Base-by-base conservation (phyloP, 108 stramenopile genomes). In the Cyclotella baltica region DNA sequence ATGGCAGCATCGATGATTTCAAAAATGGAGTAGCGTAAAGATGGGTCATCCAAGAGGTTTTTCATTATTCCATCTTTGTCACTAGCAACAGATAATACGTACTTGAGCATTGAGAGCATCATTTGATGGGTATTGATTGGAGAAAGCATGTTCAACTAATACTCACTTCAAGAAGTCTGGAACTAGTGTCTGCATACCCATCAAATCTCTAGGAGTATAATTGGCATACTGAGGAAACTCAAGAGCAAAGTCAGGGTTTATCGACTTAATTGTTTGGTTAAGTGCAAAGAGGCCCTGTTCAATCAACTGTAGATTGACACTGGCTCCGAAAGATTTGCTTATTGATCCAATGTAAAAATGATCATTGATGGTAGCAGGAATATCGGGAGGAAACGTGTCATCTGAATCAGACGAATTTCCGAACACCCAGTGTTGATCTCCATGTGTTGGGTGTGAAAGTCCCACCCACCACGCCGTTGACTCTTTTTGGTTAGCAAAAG, bases 401-500 rank as follows among this genome's bases (percentile, higher is more conserved):
- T 62, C 61, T 5, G 53, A 18, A 13, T 62, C 33, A 34, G 61
- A 62, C 27, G 61, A 28, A 62, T 62, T 62, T 8, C 61, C 61
- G 19, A 62, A 62, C 4, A 28, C 28, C 30, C 30, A 62, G 61
- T 62, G 30, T 8, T 33, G 28, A 28, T 30, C 28, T 16, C 61
- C 61, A 28, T 28, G 33, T 8, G 16, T 62, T 8, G 30, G 63
- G 23, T 65, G 38, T 25, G 23, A 25, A 35, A 65, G 20, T 9
- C 63, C 63, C 3, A 65, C 25, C 63, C 63, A 65, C 63, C 36
- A 40, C 3, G 63, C 63, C 9, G 63, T 40, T 59, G 58, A 27
- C 30, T 59, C 28, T 6, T 59, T 19, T 30, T 59, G 58, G 4
- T 52, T 52, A n/a, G 4, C 51, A 52, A 52, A 52, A n/a, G n/a